These are phyloP conservation scores for Pulveroboletus frians DNA, from an alignment of 768 basidiomycete species.

Conservation along the genomic window DNA sequence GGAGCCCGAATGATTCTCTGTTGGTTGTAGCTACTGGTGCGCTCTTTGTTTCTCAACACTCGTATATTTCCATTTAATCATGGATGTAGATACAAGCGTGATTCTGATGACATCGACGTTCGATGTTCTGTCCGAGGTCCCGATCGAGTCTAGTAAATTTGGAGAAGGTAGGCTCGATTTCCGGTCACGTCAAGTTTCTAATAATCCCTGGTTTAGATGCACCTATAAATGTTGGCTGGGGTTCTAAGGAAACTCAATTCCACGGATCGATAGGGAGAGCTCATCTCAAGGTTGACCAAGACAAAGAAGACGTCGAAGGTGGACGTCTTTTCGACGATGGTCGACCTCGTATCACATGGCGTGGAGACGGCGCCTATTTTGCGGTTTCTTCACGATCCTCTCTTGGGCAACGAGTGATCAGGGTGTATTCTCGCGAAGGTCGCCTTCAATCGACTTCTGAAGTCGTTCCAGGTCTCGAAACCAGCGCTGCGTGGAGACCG, in stretches of 20 bases:
- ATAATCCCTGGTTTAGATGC: conserved; percentile 48
- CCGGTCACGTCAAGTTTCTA: not conserved
- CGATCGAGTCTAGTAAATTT: conserved; percentile 68
- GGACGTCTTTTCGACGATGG: conserved; percentile 68
- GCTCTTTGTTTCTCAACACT: conserved; percentile 3
- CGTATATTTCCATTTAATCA: not conserved
- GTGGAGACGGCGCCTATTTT: conserved; percentile 89
- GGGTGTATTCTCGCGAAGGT: conserved; percentile 41
- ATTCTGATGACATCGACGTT: conserved; percentile 87
- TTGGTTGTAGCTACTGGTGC: conserved; percentile 76
- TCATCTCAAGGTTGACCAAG: conserved; percentile 48
- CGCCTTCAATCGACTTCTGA: conserved; percentile 82
- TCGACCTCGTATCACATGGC: conserved; percentile 78
- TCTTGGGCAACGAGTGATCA: conserved; percentile 20
- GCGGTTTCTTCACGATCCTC: conserved; percentile 72
- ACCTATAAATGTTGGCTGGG: conserved; percentile 97
- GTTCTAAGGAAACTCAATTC: conserved; percentile 94
- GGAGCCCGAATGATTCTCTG: conserved; percentile 92
- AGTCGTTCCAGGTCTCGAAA: conserved; percentile 76
- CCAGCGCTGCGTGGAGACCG: conserved; percentile 77
- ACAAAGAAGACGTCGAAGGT: conserved; percentile 36
- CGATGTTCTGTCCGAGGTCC: conserved; percentile 78
- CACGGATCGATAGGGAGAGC: conserved; percentile 91
- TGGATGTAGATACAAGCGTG: conserved; percentile 66
- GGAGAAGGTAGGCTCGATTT: conserved; percentile 62